Conservation (phyloP, 768 basidiomycete species). For the Botryobasidium botryosum region DNA sequence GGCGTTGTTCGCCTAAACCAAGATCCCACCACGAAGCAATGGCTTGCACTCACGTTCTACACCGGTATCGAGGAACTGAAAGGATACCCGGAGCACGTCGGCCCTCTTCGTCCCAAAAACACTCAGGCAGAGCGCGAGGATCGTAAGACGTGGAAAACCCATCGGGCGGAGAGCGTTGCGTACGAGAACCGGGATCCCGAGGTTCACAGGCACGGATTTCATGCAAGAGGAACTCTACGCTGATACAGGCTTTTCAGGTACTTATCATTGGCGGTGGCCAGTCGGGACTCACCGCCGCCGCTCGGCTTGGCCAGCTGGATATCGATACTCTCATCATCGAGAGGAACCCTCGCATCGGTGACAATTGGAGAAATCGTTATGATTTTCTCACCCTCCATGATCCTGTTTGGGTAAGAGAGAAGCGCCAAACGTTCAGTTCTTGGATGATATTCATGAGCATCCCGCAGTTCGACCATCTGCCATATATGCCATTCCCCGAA, state of each 20-base stretch:
- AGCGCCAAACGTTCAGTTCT: too few relatives aligned
- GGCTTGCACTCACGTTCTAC: neutral
- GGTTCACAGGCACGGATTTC: too few relatives aligned
- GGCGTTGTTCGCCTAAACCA: neutral
- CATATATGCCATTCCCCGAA: constrained; percentile 15
- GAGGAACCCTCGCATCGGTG: constrained; percentile 14
- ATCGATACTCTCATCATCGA: constrained; percentile 21
- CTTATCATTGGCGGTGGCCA: constrained; percentile 18
- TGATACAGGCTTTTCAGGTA: too few relatives aligned
- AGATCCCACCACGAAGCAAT: neutral
- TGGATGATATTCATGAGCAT: too few relatives aligned
- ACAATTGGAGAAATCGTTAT: constrained; percentile 16
- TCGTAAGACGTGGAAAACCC: neutral
- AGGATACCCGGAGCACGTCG: neutral
- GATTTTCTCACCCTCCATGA: constrained; percentile 18
- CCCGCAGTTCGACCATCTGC: constrained; percentile 17
- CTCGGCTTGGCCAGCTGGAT: constrained; percentile 20
- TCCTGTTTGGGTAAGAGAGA: constrained; percentile 6
- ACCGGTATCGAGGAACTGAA: neutral
- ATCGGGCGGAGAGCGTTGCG: neutral
- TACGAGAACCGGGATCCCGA: neutral
- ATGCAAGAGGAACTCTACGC: too few relatives aligned
- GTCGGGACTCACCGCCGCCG: constrained; percentile 22
- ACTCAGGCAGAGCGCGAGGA: neutral
- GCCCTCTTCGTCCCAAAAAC: neutral